These are phyloP conservation scores for Phytophthora cactorum DNA, from an alignment of 352 stramenopile species.

Conservation along the genomic window DNA sequence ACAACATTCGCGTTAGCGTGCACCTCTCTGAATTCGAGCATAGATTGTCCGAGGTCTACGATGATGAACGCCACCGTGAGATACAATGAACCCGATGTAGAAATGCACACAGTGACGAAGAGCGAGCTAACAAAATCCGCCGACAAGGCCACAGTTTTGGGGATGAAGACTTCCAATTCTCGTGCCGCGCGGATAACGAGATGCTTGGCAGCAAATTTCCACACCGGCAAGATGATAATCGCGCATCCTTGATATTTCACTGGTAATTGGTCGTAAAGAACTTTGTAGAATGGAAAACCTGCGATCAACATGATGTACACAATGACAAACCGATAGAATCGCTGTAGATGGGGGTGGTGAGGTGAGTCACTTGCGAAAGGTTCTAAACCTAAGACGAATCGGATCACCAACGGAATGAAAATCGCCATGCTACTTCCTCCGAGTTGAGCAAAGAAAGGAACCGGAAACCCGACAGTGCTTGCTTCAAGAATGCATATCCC, in stretches of 20 bases:
- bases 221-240: background rate
- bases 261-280: background rate
- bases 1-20: constrained; percentile 9
- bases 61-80: constrained; percentile 7
- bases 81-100: background rate
- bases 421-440: background rate
- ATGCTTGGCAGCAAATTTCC: background rate
- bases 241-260: background rate
- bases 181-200: too few relatives aligned
- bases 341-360: background rate
- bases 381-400: background rate
- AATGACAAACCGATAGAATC: background rate
- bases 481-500: background rate
- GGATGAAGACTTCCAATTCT: background rate
- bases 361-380: background rate
- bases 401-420: background rate
- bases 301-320: background rate
- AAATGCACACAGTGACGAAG: background rate
- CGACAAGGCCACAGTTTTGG: background rate
- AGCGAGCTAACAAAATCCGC: background rate
- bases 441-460: background rate
- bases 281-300: background rate
- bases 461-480: too few relatives aligned
- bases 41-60: constrained; percentile 7
- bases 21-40: constrained; percentile 22